Evolutionary conservation across 202 grass and related monocot species (phyloP).

Genomic region (Panicum virgatum): DNA sequence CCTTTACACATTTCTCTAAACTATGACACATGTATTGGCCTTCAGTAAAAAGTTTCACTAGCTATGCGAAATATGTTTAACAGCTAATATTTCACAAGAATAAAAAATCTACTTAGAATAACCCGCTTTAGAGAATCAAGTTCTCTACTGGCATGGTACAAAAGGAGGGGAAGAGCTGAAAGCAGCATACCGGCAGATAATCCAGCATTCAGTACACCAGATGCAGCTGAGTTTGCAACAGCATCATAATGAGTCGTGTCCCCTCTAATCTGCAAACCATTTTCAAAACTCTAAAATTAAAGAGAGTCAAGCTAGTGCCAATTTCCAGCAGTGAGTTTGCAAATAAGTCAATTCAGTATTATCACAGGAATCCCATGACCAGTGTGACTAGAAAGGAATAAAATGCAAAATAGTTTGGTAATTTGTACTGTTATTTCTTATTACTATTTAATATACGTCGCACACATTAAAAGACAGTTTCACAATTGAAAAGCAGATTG

Average conservation of each 20-base stretch:
- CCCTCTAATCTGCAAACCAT: constrained; percentile 78
- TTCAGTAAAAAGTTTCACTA: background rate
- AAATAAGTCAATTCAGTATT: constrained; percentile 5
- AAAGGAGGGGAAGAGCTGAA: constrained; percentile 19
- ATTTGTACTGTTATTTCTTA: background rate
- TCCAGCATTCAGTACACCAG: constrained; percentile 91
- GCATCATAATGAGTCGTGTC: constrained; percentile 98
- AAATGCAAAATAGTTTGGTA: constrained; percentile 6
- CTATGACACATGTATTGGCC: background rate
- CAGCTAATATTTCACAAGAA: no score
- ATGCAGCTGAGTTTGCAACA: constrained; percentile 94
- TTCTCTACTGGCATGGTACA: constrained; percentile 3
- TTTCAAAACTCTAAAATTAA: background rate
- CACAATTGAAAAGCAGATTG: background rate
- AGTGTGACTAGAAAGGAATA: background rate
- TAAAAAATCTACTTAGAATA: background rate
- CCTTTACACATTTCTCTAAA: background rate
- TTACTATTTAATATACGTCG: background rate
- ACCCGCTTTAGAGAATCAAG: background rate
- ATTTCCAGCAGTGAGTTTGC: background rate
- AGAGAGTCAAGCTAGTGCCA: background rate
- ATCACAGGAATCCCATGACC: constrained; percentile 2
- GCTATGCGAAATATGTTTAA: no score
- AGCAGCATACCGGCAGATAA: constrained; percentile 67
- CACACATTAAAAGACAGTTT: background rate